Percentiles rank a stretch among this genome's conserved stretches.
Conservation (phyloP, 1,284 basidiomycete genomes). For the Microbotryum saponariae region DNA sequence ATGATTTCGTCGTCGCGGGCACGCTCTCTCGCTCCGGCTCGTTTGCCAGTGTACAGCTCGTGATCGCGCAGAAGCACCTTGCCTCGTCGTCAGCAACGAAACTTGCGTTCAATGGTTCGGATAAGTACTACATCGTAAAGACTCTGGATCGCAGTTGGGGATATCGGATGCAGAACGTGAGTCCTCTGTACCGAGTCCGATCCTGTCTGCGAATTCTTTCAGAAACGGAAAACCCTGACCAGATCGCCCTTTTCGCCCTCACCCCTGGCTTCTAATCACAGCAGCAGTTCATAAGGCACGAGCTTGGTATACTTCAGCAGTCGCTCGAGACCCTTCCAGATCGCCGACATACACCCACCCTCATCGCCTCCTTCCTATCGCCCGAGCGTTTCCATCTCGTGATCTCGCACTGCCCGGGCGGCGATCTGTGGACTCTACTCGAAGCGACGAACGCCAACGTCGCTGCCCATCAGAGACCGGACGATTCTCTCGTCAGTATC, state of each 20-base stretch:
- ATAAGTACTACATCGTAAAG: constrained; percentile 15
- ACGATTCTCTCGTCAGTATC: not conserved
- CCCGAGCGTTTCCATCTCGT: constrained; percentile 63
- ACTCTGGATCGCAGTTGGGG: constrained; percentile 25
- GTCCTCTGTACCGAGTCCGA: not conserved
- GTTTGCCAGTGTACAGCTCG: constrained; percentile 19
- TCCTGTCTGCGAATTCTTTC: not conserved
- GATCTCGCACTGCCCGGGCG: constrained; percentile 72
- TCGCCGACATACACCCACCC: constrained; percentile 45
- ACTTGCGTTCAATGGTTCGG: not conserved
- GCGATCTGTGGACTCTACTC: constrained; percentile 75
- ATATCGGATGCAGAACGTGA: constrained; percentile 25
- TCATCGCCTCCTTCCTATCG: constrained; percentile 74
- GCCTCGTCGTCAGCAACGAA: not conserved
- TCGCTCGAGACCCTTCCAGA: not conserved
- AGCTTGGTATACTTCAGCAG: constrained; percentile 17
- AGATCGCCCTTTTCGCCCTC: not conserved
- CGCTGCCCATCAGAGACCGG: not conserved
- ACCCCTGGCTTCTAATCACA: not conserved
- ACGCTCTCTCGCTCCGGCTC: constrained; percentile 13
- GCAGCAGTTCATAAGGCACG: constrained; percentile 22
- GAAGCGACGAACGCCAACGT: constrained; percentile 8
- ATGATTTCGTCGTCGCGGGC: not conserved
- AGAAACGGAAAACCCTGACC: too few species aligned
- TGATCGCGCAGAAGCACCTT: not conserved